Percentiles rank a stretch among this genome's conserved stretches.
phyloP scores from a whole-genome alignment of 495 filamentous ascomycete genomes.

The Halenospora varia region DNA sequence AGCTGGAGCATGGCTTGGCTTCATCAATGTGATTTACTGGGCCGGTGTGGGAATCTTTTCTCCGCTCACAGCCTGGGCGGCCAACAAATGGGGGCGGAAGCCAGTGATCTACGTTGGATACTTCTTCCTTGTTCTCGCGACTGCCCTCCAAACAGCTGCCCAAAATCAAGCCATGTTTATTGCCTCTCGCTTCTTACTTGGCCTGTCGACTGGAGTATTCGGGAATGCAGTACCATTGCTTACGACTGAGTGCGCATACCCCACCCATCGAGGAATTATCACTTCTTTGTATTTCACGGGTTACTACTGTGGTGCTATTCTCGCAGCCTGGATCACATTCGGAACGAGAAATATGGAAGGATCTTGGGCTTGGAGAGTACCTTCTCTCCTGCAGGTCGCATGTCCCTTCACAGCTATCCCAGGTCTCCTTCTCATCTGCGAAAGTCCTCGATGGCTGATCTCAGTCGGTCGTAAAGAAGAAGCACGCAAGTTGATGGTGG shows the following conservation, averaged over 20 bases:
- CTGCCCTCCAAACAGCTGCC: conserved; percentile 40
- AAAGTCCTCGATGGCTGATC: too few species aligned
- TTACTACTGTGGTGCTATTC: conserved; percentile 11
- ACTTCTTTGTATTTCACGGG: neutral
- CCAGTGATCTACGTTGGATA: conserved; percentile 46
- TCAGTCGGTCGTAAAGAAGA: too few species aligned
- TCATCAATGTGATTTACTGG: conserved; percentile 51
- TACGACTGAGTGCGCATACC: conserved; percentile 29
- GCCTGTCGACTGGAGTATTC: conserved; percentile 23
- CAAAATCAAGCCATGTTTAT: conserved; percentile 48
- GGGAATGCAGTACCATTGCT: conserved; percentile 24
- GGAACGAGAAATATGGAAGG: conserved; percentile 15
- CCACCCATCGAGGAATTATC: conserved; percentile 21
- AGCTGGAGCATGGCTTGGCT: conserved; percentile 34
- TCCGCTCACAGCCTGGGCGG: conserved; percentile 37
- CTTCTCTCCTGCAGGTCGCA: conserved; percentile 34
- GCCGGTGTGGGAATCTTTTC: conserved; percentile 49
- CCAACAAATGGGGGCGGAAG: conserved; percentile 42
- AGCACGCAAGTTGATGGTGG: too few species aligned
- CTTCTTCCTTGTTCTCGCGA: conserved; percentile 46
- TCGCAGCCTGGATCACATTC: conserved; percentile 16
- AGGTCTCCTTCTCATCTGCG: too few species aligned
- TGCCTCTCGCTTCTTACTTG: conserved; percentile 58
- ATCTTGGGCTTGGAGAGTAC: conserved; percentile 36
- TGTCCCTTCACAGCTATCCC: conserved; percentile 2